Percentiles rank a stretch among this genome's conserved stretches.
Conservation (phyloP, 176 grass and related monocot species). For the Ananas comosus region DNA sequence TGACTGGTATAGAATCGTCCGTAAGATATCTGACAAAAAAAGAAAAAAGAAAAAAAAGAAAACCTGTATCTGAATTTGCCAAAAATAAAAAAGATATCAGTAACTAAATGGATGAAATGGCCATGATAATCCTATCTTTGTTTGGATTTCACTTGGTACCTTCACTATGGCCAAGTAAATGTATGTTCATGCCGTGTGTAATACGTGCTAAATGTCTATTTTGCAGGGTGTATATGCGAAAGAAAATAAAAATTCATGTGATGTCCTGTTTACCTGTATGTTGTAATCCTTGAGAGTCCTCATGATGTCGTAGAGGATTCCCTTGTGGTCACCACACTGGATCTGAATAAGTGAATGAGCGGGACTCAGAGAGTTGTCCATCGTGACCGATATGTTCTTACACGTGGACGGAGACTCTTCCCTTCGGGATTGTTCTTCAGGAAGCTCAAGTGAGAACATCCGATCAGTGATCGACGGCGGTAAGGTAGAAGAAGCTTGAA, state of each 20-base stretch:
- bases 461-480: constrained; percentile 29
- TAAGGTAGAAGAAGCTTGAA: constrained; percentile 35
- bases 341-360: constrained; percentile 78
- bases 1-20: constrained; percentile 61
- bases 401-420: neutral
- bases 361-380: constrained; percentile 62
- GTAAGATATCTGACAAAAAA: constrained; percentile 37
- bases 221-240: no score
- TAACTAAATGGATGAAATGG: neutral
- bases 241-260: no score
- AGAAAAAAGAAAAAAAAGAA: constrained; percentile 11
- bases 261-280: constrained; percentile 52
- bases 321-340: constrained; percentile 56
- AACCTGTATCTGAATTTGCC: neutral
- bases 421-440: constrained; percentile 26
- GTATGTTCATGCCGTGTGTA: no score
- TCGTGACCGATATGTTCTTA: constrained; percentile 29
- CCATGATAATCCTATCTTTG: neutral
- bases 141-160: no score
- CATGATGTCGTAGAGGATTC: constrained; percentile 77
- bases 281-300: constrained; percentile 72
- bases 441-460: constrained; percentile 35
- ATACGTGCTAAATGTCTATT: no score
- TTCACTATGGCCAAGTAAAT: no score
- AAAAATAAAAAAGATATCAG: neutral